Conservation (phyloP, 495 filamentous ascomycete species). For the Coniosporium apollinis region DNA sequence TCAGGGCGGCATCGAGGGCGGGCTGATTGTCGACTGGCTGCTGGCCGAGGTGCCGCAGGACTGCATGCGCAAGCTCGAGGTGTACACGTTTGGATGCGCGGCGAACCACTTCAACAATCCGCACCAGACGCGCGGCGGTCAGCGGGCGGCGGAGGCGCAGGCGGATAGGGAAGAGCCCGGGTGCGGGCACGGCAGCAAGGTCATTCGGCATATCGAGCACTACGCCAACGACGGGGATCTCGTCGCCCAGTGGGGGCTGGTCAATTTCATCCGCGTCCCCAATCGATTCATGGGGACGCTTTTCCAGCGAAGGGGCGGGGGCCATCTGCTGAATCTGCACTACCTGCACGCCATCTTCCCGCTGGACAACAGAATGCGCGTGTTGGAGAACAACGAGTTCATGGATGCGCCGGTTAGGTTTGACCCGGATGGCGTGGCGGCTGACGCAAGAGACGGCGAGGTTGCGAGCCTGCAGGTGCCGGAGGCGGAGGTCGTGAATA, state of each 20-base stretch:
- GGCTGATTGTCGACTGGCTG: slow-evolving; percentile 62
- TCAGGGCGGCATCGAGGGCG: slow-evolving; percentile 65
- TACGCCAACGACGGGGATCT: slow-evolving; percentile 66
- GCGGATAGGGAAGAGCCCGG: too few species aligned
- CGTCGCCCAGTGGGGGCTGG: slow-evolving; percentile 57
- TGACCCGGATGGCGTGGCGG: slow-evolving; percentile 4
- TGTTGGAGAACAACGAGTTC: slow-evolving; percentile 33
- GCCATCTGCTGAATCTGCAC: slow-evolving; percentile 67
- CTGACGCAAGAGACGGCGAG: slow-evolving; percentile 2
- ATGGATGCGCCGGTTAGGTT: slow-evolving; percentile 36
- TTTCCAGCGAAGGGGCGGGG: slow-evolving; percentile 45
- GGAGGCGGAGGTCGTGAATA: slow-evolving; percentile 9
- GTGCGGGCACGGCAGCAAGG: too few species aligned
- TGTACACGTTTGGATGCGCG: slow-evolving; percentile 74
- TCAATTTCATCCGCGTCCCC: slow-evolving; percentile 41
- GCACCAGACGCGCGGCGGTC: too few species aligned
- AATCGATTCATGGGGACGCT: slow-evolving; percentile 59
- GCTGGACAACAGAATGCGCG: slow-evolving; percentile 22
- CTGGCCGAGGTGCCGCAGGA: slow-evolving; percentile 56
- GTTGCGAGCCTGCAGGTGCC: background rate
- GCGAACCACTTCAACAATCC: slow-evolving; percentile 87
- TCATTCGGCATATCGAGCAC: slow-evolving; percentile 66
- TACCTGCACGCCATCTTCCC: slow-evolving; percentile 73
- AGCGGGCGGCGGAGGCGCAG: too few species aligned
- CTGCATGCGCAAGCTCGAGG: slow-evolving; percentile 51